Evolutionary conservation across 2,329 filamentous ascomycete species (phyloP), one percentile per base, ranked within the genome.

Genomic region (Beauveria australis): DNA sequence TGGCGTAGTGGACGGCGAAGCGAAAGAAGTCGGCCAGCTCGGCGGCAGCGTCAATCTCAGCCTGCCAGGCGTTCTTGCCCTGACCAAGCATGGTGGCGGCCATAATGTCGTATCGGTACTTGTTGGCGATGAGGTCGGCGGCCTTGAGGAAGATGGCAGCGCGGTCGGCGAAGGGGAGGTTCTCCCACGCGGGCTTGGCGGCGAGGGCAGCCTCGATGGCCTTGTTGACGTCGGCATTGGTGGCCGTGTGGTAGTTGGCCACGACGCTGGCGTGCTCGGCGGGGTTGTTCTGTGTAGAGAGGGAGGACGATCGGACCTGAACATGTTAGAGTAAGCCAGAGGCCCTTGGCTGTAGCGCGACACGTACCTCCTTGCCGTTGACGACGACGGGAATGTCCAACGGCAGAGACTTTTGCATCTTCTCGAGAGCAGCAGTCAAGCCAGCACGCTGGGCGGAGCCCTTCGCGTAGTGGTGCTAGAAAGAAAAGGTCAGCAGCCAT

Each of bases 1-100:
- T 88, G 30, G 93, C 93, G 71, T 94, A 97, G 73, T 92, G 86
- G 58, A 97, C 93, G 71, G 94, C 94, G 80, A 97, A 96, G 71
- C 92, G 86, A 72, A 97, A 79, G 76, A 97, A 97, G 73, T 99
- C 93, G 67, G 85, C 88, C 67, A 96, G 77, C 80, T 99, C 94
- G 9, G 93, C 93, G 19, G 93, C 93, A 44, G 92, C 84, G 74
- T 97, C 93, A 65, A 97, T 97, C 81, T 99, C 93, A n/a, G 94
- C 93, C 76, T 99, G 93, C 92, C 92, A 97, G 53, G 91, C 91
- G 74, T 97, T 97, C 84, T 97, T 97, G 69, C 94, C 93, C 77
- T 99, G 93, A 63, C 93, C 94, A 37, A 96, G 80, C 85, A 97
- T 96, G 16, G 94, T 97, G 49, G 91, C 86, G 8, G 94, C 93